Percentiles rank a stretch among this genome's conserved stretches.
These are phyloP conservation scores for Gastrolobium bilobum DNA, from an alignment of 306 rosid genomes.

Conservation along the genomic window DNA sequence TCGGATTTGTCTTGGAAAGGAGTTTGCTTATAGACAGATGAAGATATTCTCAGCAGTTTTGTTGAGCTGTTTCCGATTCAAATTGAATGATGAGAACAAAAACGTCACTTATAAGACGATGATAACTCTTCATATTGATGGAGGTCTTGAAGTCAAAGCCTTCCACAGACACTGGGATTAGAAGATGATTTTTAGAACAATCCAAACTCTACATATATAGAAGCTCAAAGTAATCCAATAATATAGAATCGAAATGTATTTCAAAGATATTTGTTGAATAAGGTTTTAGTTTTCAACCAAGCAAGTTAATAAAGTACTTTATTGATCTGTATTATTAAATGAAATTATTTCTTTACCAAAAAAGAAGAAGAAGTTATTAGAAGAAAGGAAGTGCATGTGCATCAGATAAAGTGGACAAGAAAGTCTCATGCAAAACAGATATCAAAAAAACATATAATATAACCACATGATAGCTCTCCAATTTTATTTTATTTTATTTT, in stretches of 20 bases:
- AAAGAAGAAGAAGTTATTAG: no score
- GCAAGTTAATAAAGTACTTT: background rate
- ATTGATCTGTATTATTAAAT: no score
- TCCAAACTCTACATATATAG: background rate
- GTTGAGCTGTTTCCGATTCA: conserved; percentile 66
- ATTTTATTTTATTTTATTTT: no score
- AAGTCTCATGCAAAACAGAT: no score
- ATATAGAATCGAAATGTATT: background rate
- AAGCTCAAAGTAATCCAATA: conserved; percentile 23
- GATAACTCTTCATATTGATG: conserved; percentile 82
- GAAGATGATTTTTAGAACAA: conserved; percentile 15
- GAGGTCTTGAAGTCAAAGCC: conserved; percentile 71
- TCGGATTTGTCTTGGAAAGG: conserved; percentile 85
- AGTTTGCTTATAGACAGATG: conserved; percentile 91
- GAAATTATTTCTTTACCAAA: no score
- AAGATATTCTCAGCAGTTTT: conserved; percentile 77
- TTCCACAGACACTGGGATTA: conserved; percentile 54
- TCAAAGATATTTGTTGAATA: background rate
- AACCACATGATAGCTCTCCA: no score
- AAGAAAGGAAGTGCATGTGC: no score
- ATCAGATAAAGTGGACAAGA: no score
- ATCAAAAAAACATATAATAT: no score
- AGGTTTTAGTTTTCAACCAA: background rate
- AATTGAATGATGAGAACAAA: conserved; percentile 66
- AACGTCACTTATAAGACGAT: conserved; percentile 77